Base-by-base conservation (phyloP, 352 stramenopile species). In the Discostella stelligera region DNA sequence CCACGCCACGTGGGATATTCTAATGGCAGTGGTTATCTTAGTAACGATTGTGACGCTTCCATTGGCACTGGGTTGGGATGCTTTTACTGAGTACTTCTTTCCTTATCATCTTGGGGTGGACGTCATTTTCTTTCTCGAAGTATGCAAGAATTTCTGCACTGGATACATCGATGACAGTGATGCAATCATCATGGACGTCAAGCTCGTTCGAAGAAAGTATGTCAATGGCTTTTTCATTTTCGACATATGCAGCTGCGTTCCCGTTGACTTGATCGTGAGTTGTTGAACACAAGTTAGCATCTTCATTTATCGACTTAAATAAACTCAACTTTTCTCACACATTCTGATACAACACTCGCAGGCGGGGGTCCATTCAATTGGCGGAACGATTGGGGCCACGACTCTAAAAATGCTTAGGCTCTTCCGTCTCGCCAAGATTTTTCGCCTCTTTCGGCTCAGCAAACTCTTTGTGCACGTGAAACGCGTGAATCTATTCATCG, bases 101-200 rank as follows among this genome's bases (percentile, higher is more conserved):
- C 32, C 14, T 18, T 82, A 88, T 71, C 89, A 90, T 55, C 65
- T 91, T n/a, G 52, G 53, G 10, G 74, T 92, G n/a, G 85, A 92
- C 62, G 69, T 88, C 23, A 70, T 90, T 46, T 92, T 92, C 61
- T 60, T 91, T n/a, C 44, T 89, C 23, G 86, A 92, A 54, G 82
- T 92, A 13, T 73, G 79, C 64, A 90, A 90, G 62, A 90, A 89
- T 54, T 92, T 92, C 74, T 85, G 79, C 71, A 92, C 86, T 37
- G 86, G 85, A 49, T 87, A 79, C 32, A 55, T 90, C 1, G 83
- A 90, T 53, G 67, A 83, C 16, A 87, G 91, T 37, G 84, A 88
- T 7, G 56, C 76, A 39, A 74, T 90, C n/a, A 80, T 89, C 11
- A 85, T 91, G 77, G 55, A 84, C 66, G 70, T 46, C n/a, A 39